Evolutionary conservation across 2,329 filamentous ascomycete species (phyloP).

Genomic region (Fusarium transvaalense): DNA sequence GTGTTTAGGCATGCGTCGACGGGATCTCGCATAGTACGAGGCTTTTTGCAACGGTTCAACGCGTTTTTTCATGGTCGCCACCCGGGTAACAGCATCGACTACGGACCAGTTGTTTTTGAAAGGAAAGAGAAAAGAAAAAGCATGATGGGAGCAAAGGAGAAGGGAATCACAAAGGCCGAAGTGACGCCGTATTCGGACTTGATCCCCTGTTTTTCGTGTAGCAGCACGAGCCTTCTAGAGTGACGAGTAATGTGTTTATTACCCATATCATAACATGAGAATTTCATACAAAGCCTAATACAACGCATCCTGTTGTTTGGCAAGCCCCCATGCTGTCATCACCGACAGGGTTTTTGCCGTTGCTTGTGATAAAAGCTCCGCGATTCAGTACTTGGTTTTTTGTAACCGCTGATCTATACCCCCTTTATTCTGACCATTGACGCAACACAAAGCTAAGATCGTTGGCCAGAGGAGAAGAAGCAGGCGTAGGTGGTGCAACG

Average conservation of each 20-base stretch:
- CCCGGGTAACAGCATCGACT: constrained; percentile 28
- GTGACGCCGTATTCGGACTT: constrained; percentile 42
- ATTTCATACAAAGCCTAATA: constrained; percentile 8
- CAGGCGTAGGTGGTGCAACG: constrained; percentile 16
- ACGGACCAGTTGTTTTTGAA: constrained; percentile 27
- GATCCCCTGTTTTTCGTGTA: constrained; percentile 25
- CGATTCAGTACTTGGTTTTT: background rate
- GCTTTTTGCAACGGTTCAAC: constrained; percentile 24
- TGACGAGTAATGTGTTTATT: constrained; percentile 26
- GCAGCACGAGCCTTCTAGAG: constrained; percentile 14
- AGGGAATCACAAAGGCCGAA: constrained; percentile 32
- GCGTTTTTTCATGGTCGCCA: constrained; percentile 16
- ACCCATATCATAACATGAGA: constrained; percentile 5
- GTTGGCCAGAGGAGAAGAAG: background rate
- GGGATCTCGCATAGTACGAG: constrained; percentile 43
- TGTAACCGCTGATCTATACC: constrained; percentile 13
- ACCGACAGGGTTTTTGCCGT: background rate
- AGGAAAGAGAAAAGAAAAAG: background rate
- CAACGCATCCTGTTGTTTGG: background rate
- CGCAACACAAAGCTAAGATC: background rate
- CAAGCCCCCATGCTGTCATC: background rate
- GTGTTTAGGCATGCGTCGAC: constrained; percentile 39
- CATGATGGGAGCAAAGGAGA: constrained; percentile 1
- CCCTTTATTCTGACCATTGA: background rate
- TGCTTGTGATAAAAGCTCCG: background rate